These are phyloP conservation scores for Fusarium avenaceum DNA, from an alignment of 2,329 filamentous ascomycete species.

Conservation along the genomic window DNA sequence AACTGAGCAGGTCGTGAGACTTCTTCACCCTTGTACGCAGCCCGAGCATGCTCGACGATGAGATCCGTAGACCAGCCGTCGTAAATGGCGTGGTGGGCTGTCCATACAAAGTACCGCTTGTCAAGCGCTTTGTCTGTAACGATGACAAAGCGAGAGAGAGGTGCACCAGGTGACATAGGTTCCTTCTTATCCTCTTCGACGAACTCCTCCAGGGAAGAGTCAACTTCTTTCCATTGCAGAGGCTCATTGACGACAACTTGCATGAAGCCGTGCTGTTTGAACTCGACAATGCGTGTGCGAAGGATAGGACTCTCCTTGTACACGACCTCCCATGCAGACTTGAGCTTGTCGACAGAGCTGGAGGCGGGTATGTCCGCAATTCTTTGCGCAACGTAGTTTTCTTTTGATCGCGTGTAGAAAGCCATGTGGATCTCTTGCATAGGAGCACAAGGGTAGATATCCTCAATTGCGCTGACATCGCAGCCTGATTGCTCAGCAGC, in stretches of 20 bases:
- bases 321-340: conserved; percentile 58
- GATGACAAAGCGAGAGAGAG: conserved; percentile 59
- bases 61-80: conserved; percentile 51
- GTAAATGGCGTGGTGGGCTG: conserved; percentile 52
- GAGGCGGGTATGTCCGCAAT: conserved; percentile 57
- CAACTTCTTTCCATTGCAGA: conserved; percentile 52
- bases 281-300: conserved; percentile 63
- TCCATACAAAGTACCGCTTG: conserved; percentile 52
- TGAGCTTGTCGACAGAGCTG: conserved; percentile 53
- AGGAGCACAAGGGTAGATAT: conserved; percentile 67
- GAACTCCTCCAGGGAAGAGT: conserved; percentile 54
- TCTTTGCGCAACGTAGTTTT: conserved; percentile 65
- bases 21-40: conserved; percentile 36
- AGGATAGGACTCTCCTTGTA: conserved; percentile 57
- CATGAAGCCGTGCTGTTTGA: conserved; percentile 57
- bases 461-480: conserved; percentile 56
- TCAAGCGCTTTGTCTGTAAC: conserved; percentile 48
- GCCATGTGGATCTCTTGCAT: conserved; percentile 68
- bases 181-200: conserved; percentile 56
- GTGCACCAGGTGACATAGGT: conserved; percentile 57
- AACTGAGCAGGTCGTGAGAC: conserved; percentile 45
- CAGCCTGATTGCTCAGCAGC: conserved; percentile 52
- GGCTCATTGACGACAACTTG: conserved; percentile 60
- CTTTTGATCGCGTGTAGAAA: conserved; percentile 62
- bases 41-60: conserved; percentile 43